These are phyloP conservation scores for Pseudonitzschia delicatissima DNA, from an alignment of 108 stramenopile genomes.

Conservation along the genomic window DNA sequence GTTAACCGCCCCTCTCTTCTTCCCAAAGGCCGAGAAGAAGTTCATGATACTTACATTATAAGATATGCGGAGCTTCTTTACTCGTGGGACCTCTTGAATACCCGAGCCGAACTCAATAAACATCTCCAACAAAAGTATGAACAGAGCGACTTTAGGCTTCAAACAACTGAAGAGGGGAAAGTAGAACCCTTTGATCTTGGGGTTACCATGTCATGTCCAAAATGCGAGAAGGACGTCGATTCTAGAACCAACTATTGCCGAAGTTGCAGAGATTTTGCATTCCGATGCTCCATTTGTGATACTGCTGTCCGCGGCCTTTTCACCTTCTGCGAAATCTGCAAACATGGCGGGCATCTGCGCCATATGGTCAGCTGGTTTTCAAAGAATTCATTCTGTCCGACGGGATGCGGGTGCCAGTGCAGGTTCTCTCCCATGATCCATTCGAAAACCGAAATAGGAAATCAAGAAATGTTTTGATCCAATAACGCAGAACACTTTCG, in stretches of 20 bases:
- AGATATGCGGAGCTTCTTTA: constrained; percentile 65
- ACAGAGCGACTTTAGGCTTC: constrained; percentile 24
- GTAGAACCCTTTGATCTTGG: constrained; percentile 22
- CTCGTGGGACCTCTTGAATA: constrained; percentile 64
- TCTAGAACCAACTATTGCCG: constrained; percentile 41
- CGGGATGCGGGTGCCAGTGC: constrained; percentile 82
- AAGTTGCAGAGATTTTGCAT: constrained; percentile 58
- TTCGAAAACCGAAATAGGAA: neutral
- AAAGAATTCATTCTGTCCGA: constrained; percentile 52
- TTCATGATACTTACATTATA: constrained; percentile 65
- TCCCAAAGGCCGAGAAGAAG: constrained; percentile 44
- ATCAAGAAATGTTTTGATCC: constrained; percentile 1
- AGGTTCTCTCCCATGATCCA: constrained; percentile 7
- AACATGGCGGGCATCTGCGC: constrained; percentile 67
- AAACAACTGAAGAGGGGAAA: constrained; percentile 4
- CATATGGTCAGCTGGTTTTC: constrained; percentile 78
- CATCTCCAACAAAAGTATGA: constrained; percentile 43
- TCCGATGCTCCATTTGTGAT: constrained; percentile 74
- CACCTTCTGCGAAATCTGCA: constrained; percentile 54
- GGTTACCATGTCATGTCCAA: constrained; percentile 45
- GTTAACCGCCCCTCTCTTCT: constrained; percentile 36
- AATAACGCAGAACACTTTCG: no score
- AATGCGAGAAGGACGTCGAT: constrained; percentile 42
- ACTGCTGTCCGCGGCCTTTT: constrained; percentile 69
- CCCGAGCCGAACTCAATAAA: constrained; percentile 68